Evolutionary conservation across 208 protist species (phyloP), one percentile per base, ranked within the genome.

Genomic region (Strigomonas culicis): DNA sequence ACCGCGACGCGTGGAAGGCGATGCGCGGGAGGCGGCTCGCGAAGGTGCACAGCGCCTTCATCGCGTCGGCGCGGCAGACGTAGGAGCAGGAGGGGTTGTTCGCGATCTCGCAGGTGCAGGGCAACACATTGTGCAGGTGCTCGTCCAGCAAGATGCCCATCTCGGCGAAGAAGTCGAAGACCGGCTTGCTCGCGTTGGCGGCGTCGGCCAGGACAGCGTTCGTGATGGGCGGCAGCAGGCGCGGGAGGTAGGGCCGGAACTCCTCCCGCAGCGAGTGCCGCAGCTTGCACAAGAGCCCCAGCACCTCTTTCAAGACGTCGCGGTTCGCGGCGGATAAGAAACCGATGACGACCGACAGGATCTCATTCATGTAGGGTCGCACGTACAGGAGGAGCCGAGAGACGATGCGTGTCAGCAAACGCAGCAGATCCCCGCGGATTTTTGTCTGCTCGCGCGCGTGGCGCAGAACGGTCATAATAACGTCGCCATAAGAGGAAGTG

Each of bases 51-150:
- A 96, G 76, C 47, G 84, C 81, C 32, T 80, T 68, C 2, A 90
- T 60, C 11, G 90, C 87, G 1, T 71, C 80, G 17, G 69, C 69
- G 4, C 90, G 76, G 72, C 76, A 90, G 11, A 63, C 63, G 52
- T 77, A 30, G 43, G 84, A 77, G 62, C 80, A 77, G 15, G 73
- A 72, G 13, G 70, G 43, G 59, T 82, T 90, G 50, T 70, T 74
- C 47, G 88, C 86, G 22, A 93, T 73, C 53, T 96, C 83, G 64
- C 85, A 91, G 43, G 92, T 82, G 34, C 82, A 87, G 27, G 87
- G 87, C 21, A 96, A 75, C 27, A 91, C 73, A 63, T 83, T 88
- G 74, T 92, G 82, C 46, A 96, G 68, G 66, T 90, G 77, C 55
- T 79, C 80, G 44, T 92, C 88, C 15, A 96, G 61, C 51, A 94